Conservation (phyloP, 331 rosid species). For the Quercus lobata region DNA sequence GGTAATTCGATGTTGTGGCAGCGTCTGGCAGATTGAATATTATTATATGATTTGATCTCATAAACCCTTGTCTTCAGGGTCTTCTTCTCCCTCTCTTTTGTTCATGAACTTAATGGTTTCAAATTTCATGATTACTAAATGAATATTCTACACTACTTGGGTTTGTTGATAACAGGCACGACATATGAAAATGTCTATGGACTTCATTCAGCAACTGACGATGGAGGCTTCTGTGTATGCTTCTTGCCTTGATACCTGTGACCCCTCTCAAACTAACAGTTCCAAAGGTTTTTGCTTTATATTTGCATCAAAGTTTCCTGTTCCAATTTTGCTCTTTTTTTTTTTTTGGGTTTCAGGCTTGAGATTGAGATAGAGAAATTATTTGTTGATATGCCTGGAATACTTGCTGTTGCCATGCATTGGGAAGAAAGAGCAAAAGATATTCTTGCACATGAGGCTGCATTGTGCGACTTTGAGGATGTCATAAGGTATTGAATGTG, state of each 20-base stretch:
- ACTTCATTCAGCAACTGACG: constrained; percentile 60
- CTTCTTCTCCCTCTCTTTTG: not conserved
- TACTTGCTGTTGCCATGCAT: constrained; percentile 49
- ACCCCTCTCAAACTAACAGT: constrained; percentile 12
- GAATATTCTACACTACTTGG: not conserved
- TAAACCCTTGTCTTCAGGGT: not conserved
- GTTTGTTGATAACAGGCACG: constrained; percentile 51
- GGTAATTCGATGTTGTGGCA: constrained; percentile 29
- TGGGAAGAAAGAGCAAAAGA: constrained; percentile 80
- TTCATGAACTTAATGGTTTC: not conserved
- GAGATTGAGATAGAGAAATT: constrained; percentile 59
- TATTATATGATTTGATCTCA: no score
- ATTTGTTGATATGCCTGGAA: constrained; percentile 43
- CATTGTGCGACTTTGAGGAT: constrained; percentile 67
- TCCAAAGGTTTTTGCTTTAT: not conserved
- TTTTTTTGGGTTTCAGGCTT: constrained; percentile 42
- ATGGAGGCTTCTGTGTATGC: constrained; percentile 58
- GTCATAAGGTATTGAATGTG: constrained; percentile 50
- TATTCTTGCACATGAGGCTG: constrained; percentile 59
- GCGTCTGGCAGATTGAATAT: not conserved
- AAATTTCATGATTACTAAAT: not conserved
- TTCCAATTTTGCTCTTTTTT: constrained; percentile 15
- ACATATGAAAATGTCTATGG: constrained; percentile 49
- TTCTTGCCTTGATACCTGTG: constrained; percentile 16
- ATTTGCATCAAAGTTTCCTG: not conserved